Evolutionary conservation across 1,139 yeast species (phyloP).

Genomic region (Oligophagozyma castellii): DNA sequence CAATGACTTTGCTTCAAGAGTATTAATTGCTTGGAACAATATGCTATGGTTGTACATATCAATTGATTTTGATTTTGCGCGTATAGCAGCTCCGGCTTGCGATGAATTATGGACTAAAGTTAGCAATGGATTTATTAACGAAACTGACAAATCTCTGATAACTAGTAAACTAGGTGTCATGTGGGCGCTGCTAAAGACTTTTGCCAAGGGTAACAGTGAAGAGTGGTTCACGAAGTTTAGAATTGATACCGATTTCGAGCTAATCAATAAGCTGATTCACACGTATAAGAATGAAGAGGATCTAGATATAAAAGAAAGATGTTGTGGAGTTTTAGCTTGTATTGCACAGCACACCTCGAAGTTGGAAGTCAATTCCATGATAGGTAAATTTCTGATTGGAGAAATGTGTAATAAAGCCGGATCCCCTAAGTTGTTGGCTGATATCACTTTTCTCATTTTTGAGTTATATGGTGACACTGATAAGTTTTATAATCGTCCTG

Average conservation of each 20-base stretch:
- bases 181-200: slow-evolving; percentile 44
- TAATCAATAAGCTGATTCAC: slow-evolving; percentile 9
- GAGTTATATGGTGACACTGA: slow-evolving; percentile 72
- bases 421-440: slow-evolving; percentile 33
- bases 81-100: slow-evolving; percentile 1
- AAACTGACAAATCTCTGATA: slow-evolving; percentile 27
- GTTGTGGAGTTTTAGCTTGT: slow-evolving; percentile 39
- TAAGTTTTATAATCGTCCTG: slow-evolving; percentile 50
- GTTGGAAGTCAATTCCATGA: slow-evolving; percentile 31
- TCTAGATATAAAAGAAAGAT: slow-evolving; percentile 12
- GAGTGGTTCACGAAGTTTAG: too few species aligned
- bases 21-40: slow-evolving; percentile 59
- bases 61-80: slow-evolving; percentile 8
- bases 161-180: slow-evolving; percentile 41
- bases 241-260: slow-evolving; percentile 2
- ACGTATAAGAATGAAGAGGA: slow-evolving; percentile 14
- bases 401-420: slow-evolving; percentile 17
- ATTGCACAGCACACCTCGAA: slow-evolving; percentile 39
- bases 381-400: slow-evolving; percentile 35
- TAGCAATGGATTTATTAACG: slow-evolving; percentile 14
- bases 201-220: slow-evolving; percentile 5
- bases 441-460: slow-evolving; percentile 50
- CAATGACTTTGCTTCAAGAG: slow-evolving; percentile 35
- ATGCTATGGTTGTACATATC: slow-evolving; percentile 36
- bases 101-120: slow-evolving; percentile 11